Evolutionary conservation across 2,329 filamentous ascomycete species (phyloP).

Genomic region (Epichloe coenophiala): DNA sequence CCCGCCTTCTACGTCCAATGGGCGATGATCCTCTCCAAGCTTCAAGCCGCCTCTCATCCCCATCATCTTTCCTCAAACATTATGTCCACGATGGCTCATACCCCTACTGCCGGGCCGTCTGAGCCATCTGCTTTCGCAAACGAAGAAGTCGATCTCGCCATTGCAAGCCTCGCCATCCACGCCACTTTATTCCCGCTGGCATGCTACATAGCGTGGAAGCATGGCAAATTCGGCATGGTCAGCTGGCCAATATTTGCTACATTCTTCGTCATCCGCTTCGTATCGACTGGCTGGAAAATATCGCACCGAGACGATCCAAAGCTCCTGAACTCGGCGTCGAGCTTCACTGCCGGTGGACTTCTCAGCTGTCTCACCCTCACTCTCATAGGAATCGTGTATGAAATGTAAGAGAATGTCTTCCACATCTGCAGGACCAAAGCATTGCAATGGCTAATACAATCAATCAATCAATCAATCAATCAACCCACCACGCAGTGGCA

Average conservation of each 20-base stretch:
- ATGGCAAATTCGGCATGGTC: background rate
- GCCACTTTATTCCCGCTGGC: background rate
- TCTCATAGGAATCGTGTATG: background rate
- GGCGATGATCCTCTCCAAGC: background rate
- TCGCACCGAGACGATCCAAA: background rate
- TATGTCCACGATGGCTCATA: background rate
- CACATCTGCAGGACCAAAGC: too few species aligned
- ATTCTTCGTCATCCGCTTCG: background rate
- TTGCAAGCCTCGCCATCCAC: background rate
- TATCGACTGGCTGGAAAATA: background rate
- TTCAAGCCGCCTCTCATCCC: background rate
- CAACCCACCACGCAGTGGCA: background rate
- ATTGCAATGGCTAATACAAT: background rate
- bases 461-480: background rate
- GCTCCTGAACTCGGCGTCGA: background rate
- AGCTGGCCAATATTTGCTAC: background rate
- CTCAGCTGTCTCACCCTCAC: background rate
- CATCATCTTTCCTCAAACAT: background rate
- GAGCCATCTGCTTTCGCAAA: background rate
- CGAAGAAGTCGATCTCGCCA: background rate
- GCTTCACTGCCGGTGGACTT: background rate
- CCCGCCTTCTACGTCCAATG: too few species aligned
- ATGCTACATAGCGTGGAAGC: conserved; percentile 1
- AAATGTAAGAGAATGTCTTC: background rate
- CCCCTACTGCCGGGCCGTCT: background rate